Conservation (phyloP, 164 flowering plant species). For the Pachysandra terminalis region DNA sequence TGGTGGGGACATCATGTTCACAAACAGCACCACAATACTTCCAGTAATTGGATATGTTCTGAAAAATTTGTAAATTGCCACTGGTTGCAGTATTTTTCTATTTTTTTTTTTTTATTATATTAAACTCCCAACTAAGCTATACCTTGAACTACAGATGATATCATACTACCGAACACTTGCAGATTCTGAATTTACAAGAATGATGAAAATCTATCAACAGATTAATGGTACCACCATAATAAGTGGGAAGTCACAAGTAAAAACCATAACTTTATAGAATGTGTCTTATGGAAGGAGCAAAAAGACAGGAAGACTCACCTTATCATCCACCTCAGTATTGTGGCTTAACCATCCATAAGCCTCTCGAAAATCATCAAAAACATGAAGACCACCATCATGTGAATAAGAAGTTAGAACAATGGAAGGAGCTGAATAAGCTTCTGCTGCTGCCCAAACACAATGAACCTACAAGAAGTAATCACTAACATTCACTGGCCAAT, state of each 20-base stretch:
- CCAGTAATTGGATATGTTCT: too few relatives aligned
- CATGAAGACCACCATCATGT: constrained; percentile 90
- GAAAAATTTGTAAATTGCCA: too few relatives aligned
- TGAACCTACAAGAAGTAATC: constrained; percentile 55
- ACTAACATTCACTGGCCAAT: constrained; percentile 2
- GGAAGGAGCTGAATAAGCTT: constrained; percentile 99
- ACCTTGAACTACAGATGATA: background rate
- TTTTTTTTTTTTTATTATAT: too few relatives aligned
- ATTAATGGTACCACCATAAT: background rate
- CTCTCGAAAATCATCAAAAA: constrained; percentile 99
- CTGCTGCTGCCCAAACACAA: constrained; percentile 99
- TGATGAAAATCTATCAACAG: background rate
- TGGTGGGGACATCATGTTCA: too few relatives aligned
- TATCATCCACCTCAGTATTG: constrained; percentile 96
- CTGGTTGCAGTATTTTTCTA: too few relatives aligned
- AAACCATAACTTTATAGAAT: too few relatives aligned
- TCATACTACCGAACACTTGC: too few relatives aligned
- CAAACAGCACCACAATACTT: too few relatives aligned
- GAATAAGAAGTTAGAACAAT: constrained; percentile 88
- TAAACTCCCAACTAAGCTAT: too few relatives aligned
- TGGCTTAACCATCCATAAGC: constrained; percentile 98
- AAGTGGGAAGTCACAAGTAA: background rate
- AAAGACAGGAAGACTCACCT: constrained; percentile 41
- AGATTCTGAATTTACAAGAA: background rate
- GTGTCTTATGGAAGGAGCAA: background rate